Base-by-base conservation (phyloP, 352 stramenopile genomes). In the Phytophthora fragariaefolia region DNA sequence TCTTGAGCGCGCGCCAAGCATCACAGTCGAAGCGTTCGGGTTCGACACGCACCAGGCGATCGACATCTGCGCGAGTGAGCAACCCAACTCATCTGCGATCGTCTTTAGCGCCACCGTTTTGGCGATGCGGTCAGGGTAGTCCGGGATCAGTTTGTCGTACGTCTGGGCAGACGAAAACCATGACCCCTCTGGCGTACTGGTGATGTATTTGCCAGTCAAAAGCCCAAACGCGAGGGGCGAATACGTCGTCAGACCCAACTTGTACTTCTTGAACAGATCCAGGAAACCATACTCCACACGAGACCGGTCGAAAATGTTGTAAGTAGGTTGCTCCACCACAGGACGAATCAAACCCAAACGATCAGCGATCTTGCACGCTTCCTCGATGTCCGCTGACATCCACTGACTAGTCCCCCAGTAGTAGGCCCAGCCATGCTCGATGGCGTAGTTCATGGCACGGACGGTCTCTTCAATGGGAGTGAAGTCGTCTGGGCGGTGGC, bases 291-390 rank as follows among this genome's bases (percentile, higher is more conserved):
- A 79, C 61, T 90, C 81, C 18, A 90, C 72, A 12, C 69, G 64
- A 50, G 84, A 66, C 22, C 81, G 75, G n/a, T 88, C 67, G 53
- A 90, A 86, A 42, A 90, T 87, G 69, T 90, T 86, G 69, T 90
- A 90, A 58, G 87, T 63, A 4, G 79, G 76, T 53, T 90, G 79
- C 51, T 90, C 79, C 24, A 86, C 60, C 28, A 76, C 48, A 4
- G 74, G 76, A 22, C 68, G 56, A 42, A 80, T 80, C 40, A 82
- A 30, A 4, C 65, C 59, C 15, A 73, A 38, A 13, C 58, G 65
- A 28, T 73, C 65, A 5, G 69, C 69, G 65, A 72, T 65, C 50
- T 65, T 51, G 4, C 63, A 81, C 4, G 82, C 82, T 53, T 90
- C 79, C 5, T 48, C 71, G 26, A 91, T 87, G 54, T 91, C 76